phyloP scores from a whole-genome alignment of 2,329 filamentous ascomycete genomes.

The Ceratocystis ficicola region DNA sequence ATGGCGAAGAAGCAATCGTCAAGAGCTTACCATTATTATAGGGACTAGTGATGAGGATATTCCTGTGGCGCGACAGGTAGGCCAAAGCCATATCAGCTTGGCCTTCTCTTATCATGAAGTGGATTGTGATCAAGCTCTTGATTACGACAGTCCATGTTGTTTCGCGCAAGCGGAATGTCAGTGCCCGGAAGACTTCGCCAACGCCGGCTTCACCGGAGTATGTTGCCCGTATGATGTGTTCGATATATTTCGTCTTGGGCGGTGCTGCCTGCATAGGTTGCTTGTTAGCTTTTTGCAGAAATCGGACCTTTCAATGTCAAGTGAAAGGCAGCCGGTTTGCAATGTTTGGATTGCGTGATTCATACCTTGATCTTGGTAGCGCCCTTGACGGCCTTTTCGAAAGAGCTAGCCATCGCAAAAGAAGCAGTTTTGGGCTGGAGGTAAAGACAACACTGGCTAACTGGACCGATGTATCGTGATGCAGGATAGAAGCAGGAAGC shows the following conservation, averaged over 20 bases:
- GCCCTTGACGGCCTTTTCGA: conserved; percentile 98
- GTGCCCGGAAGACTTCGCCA: conserved; percentile 84
- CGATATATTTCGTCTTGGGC: conserved; percentile 98
- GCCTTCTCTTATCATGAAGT: conserved; percentile 95
- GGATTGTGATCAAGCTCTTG: conserved; percentile 90
- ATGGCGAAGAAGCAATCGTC: neutral
- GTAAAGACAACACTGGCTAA: conserved; percentile 16
- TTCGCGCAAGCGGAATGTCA: conserved; percentile 80
- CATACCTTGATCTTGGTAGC: conserved; percentile 90
- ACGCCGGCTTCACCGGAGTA: conserved; percentile 90
- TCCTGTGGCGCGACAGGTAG: conserved; percentile 71
- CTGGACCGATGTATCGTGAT: neutral
- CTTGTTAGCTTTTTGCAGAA: conserved; percentile 14
- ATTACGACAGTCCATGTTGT: conserved; percentile 99
- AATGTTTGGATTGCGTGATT: too few relatives aligned
- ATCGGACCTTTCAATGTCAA: neutral
- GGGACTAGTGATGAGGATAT: conserved; percentile 72
- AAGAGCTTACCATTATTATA: conserved; percentile 72
- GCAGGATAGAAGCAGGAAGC: neutral
- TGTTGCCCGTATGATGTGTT: conserved; percentile 91
- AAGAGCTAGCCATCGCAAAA: conserved; percentile 61
- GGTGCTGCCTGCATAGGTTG: conserved; percentile 44
- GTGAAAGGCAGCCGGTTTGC: neutral
- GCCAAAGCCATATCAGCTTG: conserved; percentile 76
- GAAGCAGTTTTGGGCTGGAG: neutral